phyloP scores from a whole-genome alignment of 2,329 filamentous ascomycete genomes.

The Colletotrichum limetticola region DNA sequence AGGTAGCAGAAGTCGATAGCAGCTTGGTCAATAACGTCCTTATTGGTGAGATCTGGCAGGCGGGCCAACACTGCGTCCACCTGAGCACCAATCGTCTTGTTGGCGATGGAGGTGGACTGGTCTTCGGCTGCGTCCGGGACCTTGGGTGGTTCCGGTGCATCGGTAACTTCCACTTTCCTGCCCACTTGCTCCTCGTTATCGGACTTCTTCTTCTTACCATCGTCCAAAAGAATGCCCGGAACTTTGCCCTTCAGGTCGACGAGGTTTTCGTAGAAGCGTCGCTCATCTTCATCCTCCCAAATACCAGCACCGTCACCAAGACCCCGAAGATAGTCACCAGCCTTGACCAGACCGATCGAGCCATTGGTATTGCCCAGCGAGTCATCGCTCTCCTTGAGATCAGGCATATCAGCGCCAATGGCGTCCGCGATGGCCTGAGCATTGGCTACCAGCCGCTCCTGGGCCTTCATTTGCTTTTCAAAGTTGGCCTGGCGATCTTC shows the following conservation, averaged over 20 bases:
- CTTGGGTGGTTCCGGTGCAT: constrained; percentile 63
- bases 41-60: constrained; percentile 90
- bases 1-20: constrained; percentile 98
- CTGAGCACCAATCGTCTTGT: constrained; percentile 97
- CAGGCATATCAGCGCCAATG: constrained; percentile 91
- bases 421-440: constrained; percentile 91
- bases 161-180: constrained; percentile 73
- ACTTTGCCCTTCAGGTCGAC: constrained; percentile 97
- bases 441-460: constrained; percentile 90
- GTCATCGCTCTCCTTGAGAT: constrained; percentile 85
- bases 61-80: constrained; percentile 90
- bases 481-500: constrained; percentile 97
- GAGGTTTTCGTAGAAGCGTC: constrained; percentile 97
- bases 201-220: constrained; percentile 91
- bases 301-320: constrained; percentile 93
- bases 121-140: constrained; percentile 73
- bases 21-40: constrained; percentile 90
- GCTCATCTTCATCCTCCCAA: constrained; percentile 98
- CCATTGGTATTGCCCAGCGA: constrained; percentile 73
- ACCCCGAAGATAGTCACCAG: constrained; percentile 90
- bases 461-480: constrained; percentile 90
- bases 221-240: constrained; percentile 91
- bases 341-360: constrained; percentile 92
- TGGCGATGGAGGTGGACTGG: constrained; percentile 91
- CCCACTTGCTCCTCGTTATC: constrained; percentile 85